phyloP scores from a whole-genome alignment of 139 green algal species.

The Haematococcus lacustris region DNA sequence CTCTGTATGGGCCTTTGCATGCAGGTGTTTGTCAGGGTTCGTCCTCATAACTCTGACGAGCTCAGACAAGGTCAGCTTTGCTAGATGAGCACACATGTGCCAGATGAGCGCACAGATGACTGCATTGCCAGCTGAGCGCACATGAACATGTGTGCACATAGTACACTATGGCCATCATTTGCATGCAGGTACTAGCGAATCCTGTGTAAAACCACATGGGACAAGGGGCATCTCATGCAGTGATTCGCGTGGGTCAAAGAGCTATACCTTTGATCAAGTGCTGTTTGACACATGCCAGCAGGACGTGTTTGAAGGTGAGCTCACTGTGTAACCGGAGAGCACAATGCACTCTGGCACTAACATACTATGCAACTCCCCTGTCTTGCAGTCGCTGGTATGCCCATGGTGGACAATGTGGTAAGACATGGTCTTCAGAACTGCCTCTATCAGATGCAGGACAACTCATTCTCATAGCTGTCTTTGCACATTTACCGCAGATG shows the following conservation, averaged over 20 bases:
- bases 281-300: conserved; percentile 35
- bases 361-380: not conserved
- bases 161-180: not conserved
- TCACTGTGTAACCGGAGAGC: not conserved
- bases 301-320: conserved; percentile 51
- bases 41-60: conserved; percentile 24
- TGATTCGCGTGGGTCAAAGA: conserved; percentile 12
- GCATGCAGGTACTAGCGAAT: not conserved
- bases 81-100: not conserved
- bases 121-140: not conserved
- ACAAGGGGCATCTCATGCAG: conserved; percentile 10
- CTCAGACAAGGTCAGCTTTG: conserved; percentile 4
- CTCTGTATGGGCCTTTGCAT: not conserved
- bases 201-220: conserved; percentile 10
- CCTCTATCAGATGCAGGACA: too few species aligned
- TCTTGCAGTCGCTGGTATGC: conserved; percentile 48
- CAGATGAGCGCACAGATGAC: not conserved
- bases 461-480: too few species aligned
- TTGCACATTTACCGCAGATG: too few species aligned
- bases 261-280: conserved; percentile 54
- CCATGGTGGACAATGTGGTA: conserved; percentile 69
- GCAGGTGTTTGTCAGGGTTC: conserved; percentile 51
- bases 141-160: not conserved
- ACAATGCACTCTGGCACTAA: not conserved
- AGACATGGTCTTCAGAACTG: too few species aligned